Percentiles rank a stretch among this genome's conserved stretches.
phyloP scores from a whole-genome alignment of 192 early-diverging fungal genomes.

The Polychytrium aggregatum region DNA sequence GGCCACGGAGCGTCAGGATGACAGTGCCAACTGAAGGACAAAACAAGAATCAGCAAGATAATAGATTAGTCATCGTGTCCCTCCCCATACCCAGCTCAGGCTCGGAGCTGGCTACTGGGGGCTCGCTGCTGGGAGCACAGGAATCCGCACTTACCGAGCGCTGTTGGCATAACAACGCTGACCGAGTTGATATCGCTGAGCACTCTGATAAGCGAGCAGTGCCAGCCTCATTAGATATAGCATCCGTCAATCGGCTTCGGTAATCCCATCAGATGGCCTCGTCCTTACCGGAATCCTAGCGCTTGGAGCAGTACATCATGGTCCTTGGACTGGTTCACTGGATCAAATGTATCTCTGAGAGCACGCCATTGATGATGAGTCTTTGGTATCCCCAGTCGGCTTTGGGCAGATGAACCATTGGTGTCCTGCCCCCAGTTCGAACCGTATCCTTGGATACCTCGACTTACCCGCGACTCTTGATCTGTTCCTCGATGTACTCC shows the following conservation, averaged over 20 bases:
- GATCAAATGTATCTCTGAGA: slow-evolving; percentile 11
- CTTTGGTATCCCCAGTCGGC: no score
- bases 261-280: no score
- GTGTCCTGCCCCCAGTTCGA: no score
- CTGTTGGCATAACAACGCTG: slow-evolving; percentile 75
- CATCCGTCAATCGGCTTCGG: no score
- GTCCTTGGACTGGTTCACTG: slow-evolving; percentile 22
- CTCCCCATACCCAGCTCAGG: no score
- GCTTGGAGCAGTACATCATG: slow-evolving; percentile 50
- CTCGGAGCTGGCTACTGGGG: no score
- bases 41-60: no score
- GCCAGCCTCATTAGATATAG: no score
- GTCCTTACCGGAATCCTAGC: slow-evolving; percentile 51
- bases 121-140: neutral
- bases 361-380: no score
- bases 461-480: slow-evolving; percentile 39
- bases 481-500: slow-evolving; percentile 52
- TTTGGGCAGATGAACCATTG: no score
- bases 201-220: slow-evolving; percentile 11
- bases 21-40: slow-evolving; percentile 62
- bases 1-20: slow-evolving; percentile 68
- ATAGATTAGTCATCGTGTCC: no score
- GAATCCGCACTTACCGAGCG: slow-evolving; percentile 31
- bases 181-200: slow-evolving; percentile 52
- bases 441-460: no score